phyloP scores from a whole-genome alignment of 2,329 filamentous ascomycete genomes.

The Madurella fahalii region DNA sequence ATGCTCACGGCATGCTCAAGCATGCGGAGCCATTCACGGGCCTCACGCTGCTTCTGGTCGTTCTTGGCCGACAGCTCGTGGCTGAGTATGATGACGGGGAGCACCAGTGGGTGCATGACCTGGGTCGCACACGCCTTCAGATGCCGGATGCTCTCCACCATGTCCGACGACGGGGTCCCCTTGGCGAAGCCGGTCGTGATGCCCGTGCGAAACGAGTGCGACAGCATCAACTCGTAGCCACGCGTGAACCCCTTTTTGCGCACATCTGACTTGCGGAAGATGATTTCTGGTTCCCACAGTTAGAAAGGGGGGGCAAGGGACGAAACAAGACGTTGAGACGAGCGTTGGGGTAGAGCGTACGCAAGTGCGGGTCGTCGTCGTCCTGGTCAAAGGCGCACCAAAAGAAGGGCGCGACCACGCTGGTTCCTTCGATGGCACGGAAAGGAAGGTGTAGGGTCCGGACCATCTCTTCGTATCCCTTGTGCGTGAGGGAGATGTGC shows the following conservation, averaged over 20 bases:
- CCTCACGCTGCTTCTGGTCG: constrained; percentile 60
- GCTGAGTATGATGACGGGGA: constrained; percentile 55
- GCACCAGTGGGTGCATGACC: constrained; percentile 54
- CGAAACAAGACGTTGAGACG: not conserved
- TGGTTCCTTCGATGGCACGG: constrained; percentile 54
- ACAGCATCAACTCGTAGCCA: constrained; percentile 62
- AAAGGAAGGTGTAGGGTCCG: constrained; percentile 50
- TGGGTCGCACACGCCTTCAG: constrained; percentile 47
- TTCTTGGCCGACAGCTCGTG: constrained; percentile 53
- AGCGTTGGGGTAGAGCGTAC: constrained; percentile 35
- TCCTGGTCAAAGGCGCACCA: constrained; percentile 56
- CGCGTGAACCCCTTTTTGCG: constrained; percentile 60
- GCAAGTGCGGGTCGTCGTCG: constrained; percentile 53
- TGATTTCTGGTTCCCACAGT: constrained; percentile 45
- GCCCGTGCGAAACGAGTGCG: constrained; percentile 49
- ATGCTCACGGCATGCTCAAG: constrained; percentile 60
- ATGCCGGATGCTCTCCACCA: constrained; percentile 47
- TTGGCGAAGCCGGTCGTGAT: constrained; percentile 60
- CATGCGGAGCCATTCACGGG: constrained; percentile 56
- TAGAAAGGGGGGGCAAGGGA: not conserved
- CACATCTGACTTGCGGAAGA: constrained; percentile 63
- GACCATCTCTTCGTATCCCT: constrained; percentile 54
- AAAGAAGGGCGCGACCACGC: constrained; percentile 60
- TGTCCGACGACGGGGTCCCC: constrained; percentile 55
- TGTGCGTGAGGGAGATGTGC: constrained; percentile 49